A percentile compares a stretch with the other conserved stretches of the same genome.
Conservation (phyloP, 768 basidiomycete species). For the Termitomyces sp. region DNA sequence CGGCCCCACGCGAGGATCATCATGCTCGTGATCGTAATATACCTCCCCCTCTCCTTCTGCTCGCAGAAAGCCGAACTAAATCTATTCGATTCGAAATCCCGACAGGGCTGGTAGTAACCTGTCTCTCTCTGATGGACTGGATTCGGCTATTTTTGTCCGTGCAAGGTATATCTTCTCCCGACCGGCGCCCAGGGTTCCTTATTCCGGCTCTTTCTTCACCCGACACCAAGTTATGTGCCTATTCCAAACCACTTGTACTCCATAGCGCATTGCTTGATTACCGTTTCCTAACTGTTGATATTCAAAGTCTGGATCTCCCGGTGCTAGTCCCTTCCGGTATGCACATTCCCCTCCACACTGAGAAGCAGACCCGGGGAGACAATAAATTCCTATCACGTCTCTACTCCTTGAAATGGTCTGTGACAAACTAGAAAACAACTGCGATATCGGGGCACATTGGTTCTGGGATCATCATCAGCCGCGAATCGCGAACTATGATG, state of each 20-base stretch:
- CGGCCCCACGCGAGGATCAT: background rate
- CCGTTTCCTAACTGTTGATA: background rate
- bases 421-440: background rate
- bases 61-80: background rate
- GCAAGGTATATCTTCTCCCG: background rate
- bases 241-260: background rate
- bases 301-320: background rate
- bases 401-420: background rate
- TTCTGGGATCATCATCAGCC: background rate
- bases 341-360: background rate
- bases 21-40: background rate
- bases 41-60: background rate
- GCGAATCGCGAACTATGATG: constrained; percentile 5
- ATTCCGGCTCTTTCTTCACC: background rate
- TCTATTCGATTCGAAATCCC: background rate
- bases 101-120: background rate
- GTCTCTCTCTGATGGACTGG: background rate
- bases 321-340: background rate
- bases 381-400: background rate
- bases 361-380: background rate
- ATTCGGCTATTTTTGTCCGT: background rate
- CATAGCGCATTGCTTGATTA: background rate
- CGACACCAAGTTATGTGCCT: background rate
- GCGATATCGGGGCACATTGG: background rate
- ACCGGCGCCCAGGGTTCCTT: background rate